Percentiles rank a stretch among this genome's conserved stretches.
phyloP scores from a whole-genome alignment of 371 early-diverging fungal genomes.

The Paramicrosporidium saccamoebae region DNA sequence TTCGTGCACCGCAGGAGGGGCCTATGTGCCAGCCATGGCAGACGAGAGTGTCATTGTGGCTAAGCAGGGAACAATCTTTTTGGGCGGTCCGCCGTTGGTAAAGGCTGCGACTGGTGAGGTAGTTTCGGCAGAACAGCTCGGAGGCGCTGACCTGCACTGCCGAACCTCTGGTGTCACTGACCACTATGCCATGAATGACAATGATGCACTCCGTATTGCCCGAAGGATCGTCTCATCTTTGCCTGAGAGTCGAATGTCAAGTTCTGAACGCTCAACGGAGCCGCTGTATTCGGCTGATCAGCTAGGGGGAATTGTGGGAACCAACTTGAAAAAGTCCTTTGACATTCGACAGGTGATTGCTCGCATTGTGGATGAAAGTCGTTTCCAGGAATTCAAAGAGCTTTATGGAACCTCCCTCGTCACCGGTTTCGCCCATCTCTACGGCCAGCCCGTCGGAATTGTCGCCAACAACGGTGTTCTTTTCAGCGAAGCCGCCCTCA shows the following conservation, averaged over 20 bases:
- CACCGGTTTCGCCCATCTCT: slow-evolving; percentile 72
- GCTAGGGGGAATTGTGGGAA: slow-evolving; percentile 79
- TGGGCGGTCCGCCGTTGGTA: slow-evolving; percentile 83
- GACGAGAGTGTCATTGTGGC: slow-evolving; percentile 85
- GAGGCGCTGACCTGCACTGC: slow-evolving; percentile 88
- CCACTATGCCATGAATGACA: slow-evolving; percentile 64
- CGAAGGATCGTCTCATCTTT: slow-evolving; percentile 31
- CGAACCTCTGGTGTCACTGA: slow-evolving; percentile 78
- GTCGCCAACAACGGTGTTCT: slow-evolving; percentile 92
- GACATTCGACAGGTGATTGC: slow-evolving; percentile 79
- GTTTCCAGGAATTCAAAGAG: slow-evolving; percentile 80
- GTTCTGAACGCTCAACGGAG: slow-evolving; percentile 10
- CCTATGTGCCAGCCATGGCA: slow-evolving; percentile 94
- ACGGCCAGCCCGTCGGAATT: slow-evolving; percentile 78
- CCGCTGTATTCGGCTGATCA: slow-evolving; percentile 55
- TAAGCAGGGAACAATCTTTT: slow-evolving; percentile 86
- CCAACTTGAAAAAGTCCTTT: slow-evolving; percentile 59
- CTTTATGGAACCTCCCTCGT: slow-evolving; percentile 68
- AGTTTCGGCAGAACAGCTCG: slow-evolving; percentile 72
- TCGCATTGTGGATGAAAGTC: slow-evolving; percentile 72
- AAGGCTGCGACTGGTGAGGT: slow-evolving; percentile 89
- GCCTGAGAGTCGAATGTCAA: not conserved
- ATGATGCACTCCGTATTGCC: slow-evolving; percentile 57
- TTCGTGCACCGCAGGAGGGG: slow-evolving; percentile 92
- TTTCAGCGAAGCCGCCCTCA: slow-evolving; percentile 75